Evolutionary conservation across 164 flowering plant species (phyloP), one percentile per base, ranked within the genome.

Genomic region (Litsea cubeba): DNA sequence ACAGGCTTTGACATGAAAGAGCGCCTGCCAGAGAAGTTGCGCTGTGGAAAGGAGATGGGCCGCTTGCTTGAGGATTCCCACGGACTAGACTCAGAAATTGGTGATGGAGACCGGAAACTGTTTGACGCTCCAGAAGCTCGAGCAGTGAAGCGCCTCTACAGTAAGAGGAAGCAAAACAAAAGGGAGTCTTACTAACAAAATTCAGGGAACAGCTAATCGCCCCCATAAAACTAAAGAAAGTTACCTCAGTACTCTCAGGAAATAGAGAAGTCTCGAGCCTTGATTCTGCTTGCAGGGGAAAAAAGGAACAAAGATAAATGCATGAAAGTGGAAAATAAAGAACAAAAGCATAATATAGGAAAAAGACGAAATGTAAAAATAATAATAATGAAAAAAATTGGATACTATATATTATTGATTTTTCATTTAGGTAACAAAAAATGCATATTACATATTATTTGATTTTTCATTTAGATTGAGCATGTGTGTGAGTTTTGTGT

Each of bases 1-100:
- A 83, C 88, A 66, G 86, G 85, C 81, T 84, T 85, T 50, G 83
- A 79, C 69, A 78, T 79, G 71, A 82, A 78, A 62, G 84, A 81
- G 46, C 84, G 86, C 54, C 81, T 80, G 72, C 78, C 70, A 4
- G 86, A 76, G 68, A 77, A 76, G 66, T 75, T 74, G 63, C 78
- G 79, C 26, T 15, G 75, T 7, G 80, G 68, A 26, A 73, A 67
- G 54, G 81, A 74, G 50, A 69, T 62, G 30, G 81, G 82, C 18
- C 49, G 84, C 70, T 77, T 81, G 78, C 79, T 78, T 54, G 79
- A 67, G 12, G 83, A 73, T 73, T 79, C 86, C 83, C 76, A 79
- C 3, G 65, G 79, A 71, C 76, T 72, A 32, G 83, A 81, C 70
- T 86, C 87, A 32, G 88, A 83, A 46, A 82, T 76, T 30, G 85